phyloP scores from a whole-genome alignment of 305 asterid species.

The Fraxinus angustifolia region DNA sequence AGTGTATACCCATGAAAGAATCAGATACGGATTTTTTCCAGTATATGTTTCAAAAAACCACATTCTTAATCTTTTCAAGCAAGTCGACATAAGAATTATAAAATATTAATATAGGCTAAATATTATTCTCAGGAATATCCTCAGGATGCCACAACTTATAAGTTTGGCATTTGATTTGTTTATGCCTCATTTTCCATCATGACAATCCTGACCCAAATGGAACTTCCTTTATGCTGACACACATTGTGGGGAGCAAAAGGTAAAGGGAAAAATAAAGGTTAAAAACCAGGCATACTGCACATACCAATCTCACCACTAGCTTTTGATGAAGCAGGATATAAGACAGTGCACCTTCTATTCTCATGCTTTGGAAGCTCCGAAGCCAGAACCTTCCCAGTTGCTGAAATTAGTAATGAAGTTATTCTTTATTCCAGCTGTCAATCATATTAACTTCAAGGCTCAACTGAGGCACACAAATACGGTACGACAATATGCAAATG shows the following conservation, averaged over 20 bases:
- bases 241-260: neutral
- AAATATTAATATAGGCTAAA: neutral
- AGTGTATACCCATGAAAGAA: neutral
- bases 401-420: slow-evolving; percentile 38
- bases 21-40: neutral
- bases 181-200: neutral
- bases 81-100: neutral
- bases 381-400: slow-evolving; percentile 70
- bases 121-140: neutral
- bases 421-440: slow-evolving; percentile 14
- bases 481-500: slow-evolving; percentile 5
- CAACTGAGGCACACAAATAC: neutral
- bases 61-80: neutral
- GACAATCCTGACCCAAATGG: slow-evolving; percentile 2
- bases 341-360: slow-evolving; percentile 46
- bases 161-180: neutral
- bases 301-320: slow-evolving; percentile 73
- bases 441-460: neutral
- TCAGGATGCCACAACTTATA: neutral
- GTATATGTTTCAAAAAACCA: neutral
- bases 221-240: neutral
- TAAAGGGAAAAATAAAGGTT: neutral
- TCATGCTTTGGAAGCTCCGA: slow-evolving; percentile 64
- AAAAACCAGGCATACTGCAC: slow-evolving; percentile 11
- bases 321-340: slow-evolving; percentile 87